A percentile compares a stretch with the other conserved stretches of the same genome.
These are phyloP conservation scores for Rhizopogon vulgaris DNA, from an alignment of 768 basidiomycete species.

Conservation along the genomic window DNA sequence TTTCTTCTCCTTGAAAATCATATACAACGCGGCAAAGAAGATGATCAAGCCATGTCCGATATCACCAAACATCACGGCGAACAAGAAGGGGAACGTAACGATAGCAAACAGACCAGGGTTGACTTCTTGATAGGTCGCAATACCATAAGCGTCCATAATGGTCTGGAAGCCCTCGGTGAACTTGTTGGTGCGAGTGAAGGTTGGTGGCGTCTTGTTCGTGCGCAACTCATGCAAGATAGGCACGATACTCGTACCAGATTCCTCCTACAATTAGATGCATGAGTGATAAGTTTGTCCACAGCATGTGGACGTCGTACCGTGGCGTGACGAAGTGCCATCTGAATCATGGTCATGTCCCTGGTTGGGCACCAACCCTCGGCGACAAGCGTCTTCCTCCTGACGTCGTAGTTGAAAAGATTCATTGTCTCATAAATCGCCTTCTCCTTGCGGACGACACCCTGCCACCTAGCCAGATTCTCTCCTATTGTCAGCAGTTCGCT, in stretches of 20 bases:
- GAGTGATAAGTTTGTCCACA: not conserved
- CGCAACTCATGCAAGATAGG: slow-evolving; percentile 88
- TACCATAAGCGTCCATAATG: slow-evolving; percentile 97
- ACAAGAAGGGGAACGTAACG: slow-evolving; percentile 95
- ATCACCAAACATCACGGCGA: slow-evolving; percentile 99
- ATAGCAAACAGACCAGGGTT: slow-evolving; percentile 94
- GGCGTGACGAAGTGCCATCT: slow-evolving; percentile 81
- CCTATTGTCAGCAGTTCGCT: slow-evolving; percentile 79
- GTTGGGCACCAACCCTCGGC: slow-evolving; percentile 99
- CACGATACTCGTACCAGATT: slow-evolving; percentile 86
- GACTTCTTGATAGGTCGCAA: slow-evolving; percentile 91
- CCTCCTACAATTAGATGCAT: slow-evolving; percentile 44
- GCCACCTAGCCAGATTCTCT: slow-evolving; percentile 83
- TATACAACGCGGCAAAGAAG: slow-evolving; percentile 65
- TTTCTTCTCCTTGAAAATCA: slow-evolving; percentile 84
- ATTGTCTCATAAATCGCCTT: slow-evolving; percentile 94
- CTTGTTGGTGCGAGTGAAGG: slow-evolving; percentile 90
- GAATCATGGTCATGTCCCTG: slow-evolving; percentile 81
- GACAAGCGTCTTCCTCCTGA: slow-evolving; percentile 87
- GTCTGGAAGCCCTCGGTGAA: slow-evolving; percentile 97
- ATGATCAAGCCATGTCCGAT: slow-evolving; percentile 93
- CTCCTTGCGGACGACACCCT: slow-evolving; percentile 91
- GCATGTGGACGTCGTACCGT: slow-evolving; percentile 44
- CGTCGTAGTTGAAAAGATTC: slow-evolving; percentile 94
- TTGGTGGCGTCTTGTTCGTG: slow-evolving; percentile 90